Base-by-base conservation (phyloP, 2,329 filamentous ascomycete species). In the Clarireedia sp. region DNA sequence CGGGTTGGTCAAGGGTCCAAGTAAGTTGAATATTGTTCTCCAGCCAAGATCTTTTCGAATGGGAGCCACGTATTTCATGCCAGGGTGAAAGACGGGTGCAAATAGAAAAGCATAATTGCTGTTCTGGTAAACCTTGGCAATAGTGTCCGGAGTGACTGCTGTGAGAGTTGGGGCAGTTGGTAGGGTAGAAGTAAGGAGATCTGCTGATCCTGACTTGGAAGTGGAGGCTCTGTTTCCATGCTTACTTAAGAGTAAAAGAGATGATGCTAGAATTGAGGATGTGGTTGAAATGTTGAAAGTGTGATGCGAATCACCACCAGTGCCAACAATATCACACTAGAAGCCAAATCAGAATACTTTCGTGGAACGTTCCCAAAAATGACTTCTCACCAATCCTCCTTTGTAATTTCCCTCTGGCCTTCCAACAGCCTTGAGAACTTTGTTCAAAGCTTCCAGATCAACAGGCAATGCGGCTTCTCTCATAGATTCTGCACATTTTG, bases 241-340 rank as follows among this genome's bases (percentile, higher is more conserved):
- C 75, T 99, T 99, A 62, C 88, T 89, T 56, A 96, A 79, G 65
- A 95, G 79, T 37, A 99, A 80, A 26, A 95, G 76, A 4, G 90
- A 84, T 5, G 90, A 95, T 47, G 89, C 90, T 48, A 99, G 77
- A 67, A 99, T 96, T 17, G 90, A 96, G 2, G 94, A 83, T 6
- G 94, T 96, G 4, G 94, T 99, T 64, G 87, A 94, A 69, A 99
- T 92, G 72, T 99, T 99, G 82, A 96, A 99, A 36, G 94, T 99
- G 71, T 95, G 90, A 78, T 97, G 91, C 19, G 87, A 86, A 74
- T 99, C 94, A 67, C 94, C 94, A 62, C 94, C 94, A 7, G 94
- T 99, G 63, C 94, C 94, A 57, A 99, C 94, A 69, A 99, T 97
- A 71, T 99, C 94, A 70, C 91, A 84, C 76, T 83, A 53, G 50